phyloP scores from a whole-genome alignment of 257 asterid species.

The Solanum dulcamara region DNA sequence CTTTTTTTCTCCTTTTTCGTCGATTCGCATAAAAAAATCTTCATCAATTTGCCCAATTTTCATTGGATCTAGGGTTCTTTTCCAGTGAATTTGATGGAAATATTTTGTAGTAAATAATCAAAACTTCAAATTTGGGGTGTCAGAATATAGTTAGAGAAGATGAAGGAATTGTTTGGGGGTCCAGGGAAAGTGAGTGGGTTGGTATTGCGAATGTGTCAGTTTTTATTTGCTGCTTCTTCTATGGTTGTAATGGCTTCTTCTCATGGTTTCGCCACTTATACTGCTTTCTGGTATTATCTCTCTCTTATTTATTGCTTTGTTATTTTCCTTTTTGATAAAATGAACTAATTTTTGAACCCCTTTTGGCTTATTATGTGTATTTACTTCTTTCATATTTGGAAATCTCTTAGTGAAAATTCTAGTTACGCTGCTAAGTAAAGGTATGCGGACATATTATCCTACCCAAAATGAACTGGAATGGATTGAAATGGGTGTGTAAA shows the following conservation, averaged over 20 bases:
- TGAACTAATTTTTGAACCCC: too few relatives aligned
- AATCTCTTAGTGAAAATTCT: too few relatives aligned
- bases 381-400: neutral
- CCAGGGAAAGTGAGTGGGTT: conserved; percentile 85
- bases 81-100: neutral
- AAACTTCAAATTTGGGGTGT: neutral
- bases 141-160: conserved; percentile 7
- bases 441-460: neutral
- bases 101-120: neutral
- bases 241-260: conserved; percentile 77
- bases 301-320: neutral
- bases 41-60: neutral
- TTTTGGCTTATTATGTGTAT: too few relatives aligned
- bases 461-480: neutral
- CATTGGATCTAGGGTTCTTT: neutral
- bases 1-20: neutral
- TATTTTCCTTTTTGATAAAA: neutral
- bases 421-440: neutral
- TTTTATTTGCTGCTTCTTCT: conserved; percentile 41
- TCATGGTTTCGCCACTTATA: conserved; percentile 65
- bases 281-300: conserved; percentile 63
- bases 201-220: conserved; percentile 54
- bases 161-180: conserved; percentile 76
- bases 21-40: neutral
- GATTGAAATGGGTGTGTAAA: neutral